Evolutionary conservation across 2,329 filamentous ascomycete genomes (phyloP), one percentile per base, ranked within the genome.

Genomic region (Sarocladiaceae sp.): DNA sequence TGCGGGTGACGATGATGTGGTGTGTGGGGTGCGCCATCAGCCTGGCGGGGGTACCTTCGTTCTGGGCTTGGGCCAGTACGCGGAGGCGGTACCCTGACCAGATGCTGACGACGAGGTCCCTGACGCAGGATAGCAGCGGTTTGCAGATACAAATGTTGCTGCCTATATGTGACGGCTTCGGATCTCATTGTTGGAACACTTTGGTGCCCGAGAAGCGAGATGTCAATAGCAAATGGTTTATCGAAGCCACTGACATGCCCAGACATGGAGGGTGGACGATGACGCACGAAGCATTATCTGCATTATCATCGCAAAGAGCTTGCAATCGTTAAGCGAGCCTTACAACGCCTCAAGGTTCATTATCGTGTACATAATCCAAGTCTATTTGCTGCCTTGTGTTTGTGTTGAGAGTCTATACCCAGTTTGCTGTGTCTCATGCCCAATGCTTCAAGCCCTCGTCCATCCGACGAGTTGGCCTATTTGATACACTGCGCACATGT

Each of bases 1-100:
- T 48, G 26, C 44, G 17, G 44, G 28, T 48, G 44, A 48, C 44
- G 44, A 48, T 48, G 44, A 48, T 48, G 44, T 48, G 44, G 44
- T 29, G 23, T 48, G 44, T 29, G 44, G 44, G 28, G 40, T 20
- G 22, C 37, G 17, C 17, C 18, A n/a, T 44, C 40, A 18, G 44
- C 23, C 25, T 31, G 23, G 40, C 40, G 25, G 40, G 40, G 40
- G 40, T 46, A 31, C 44, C 25, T 48, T 28, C 7, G 26, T 31
- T 46, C 15, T 13, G 5, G 44, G 44, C 33, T 25, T 11, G 26
- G 44, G 26, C 3, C 17, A 11, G 25, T 48, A 28, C 44, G 20
- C 44, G 44, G 40, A 25, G 11, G 10, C 26, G 40, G 40, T 46
- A 46, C 40, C 40, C 40, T 17, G 40, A 31, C 26, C 25, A 33